These are phyloP conservation scores for Fusarium sp. DNA, from an alignment of 2,329 filamentous ascomycete genomes.

Conservation along the genomic window DNA sequence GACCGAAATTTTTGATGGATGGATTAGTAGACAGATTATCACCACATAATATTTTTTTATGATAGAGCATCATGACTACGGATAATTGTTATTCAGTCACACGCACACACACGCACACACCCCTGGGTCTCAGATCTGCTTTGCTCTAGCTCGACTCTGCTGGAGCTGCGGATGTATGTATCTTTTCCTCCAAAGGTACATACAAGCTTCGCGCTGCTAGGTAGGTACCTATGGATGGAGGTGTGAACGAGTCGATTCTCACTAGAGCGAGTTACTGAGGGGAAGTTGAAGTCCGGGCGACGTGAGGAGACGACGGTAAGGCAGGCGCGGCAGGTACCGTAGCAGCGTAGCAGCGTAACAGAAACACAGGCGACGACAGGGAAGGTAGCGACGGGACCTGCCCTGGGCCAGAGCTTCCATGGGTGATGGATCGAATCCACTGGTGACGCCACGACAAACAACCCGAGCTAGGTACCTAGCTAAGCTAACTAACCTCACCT, in stretches of 20 bases:
- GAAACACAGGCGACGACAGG: neutral
- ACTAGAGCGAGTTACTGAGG: slow-evolving; percentile 37
- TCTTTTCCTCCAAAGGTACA: slow-evolving; percentile 42
- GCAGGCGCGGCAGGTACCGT: slow-evolving; percentile 27
- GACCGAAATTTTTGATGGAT: neutral
- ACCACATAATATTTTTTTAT: slow-evolving; percentile 12
- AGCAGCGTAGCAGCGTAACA: neutral
- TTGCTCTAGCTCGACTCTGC: slow-evolving; percentile 4
- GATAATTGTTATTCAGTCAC: slow-evolving; percentile 8
- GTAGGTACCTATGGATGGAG: too few species aligned
- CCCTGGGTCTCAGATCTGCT: slow-evolving; percentile 11
- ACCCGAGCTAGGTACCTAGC: slow-evolving; percentile 22
- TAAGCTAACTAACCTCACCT: slow-evolving; percentile 25
- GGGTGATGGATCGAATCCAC: slow-evolving; percentile 7
- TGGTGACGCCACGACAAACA: slow-evolving; percentile 41
- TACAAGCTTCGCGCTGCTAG: slow-evolving; percentile 41
- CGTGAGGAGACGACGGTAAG: slow-evolving; percentile 33
- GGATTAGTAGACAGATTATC: slow-evolving; percentile 21
- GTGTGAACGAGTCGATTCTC: slow-evolving; percentile 15
- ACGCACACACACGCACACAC: too few species aligned
- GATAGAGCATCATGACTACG: slow-evolving; percentile 20
- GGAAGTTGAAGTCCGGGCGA: slow-evolving; percentile 34
- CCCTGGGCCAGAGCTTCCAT: slow-evolving; percentile 27
- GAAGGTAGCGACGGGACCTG: slow-evolving; percentile 23
- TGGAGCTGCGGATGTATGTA: slow-evolving; percentile 46